Base-by-base conservation (phyloP, 192 early-diverging fungal genomes). In the Cladochytrium replicatum region DNA sequence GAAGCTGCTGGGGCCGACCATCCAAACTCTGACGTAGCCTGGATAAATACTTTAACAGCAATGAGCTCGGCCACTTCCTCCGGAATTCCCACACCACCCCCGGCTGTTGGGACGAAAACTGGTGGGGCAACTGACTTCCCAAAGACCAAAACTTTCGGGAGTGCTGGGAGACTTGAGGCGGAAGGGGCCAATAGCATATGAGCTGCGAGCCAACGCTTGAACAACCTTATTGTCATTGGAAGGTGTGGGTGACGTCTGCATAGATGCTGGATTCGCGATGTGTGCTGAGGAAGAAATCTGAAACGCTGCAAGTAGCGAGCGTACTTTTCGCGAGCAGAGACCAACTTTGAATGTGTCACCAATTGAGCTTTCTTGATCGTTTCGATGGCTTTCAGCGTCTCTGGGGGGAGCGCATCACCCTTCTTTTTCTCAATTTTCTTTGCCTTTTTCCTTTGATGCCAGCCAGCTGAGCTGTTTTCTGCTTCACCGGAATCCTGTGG, bases 201-300 rank as follows among this genome's bases (percentile, higher is more conserved):
- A 17, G 84, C 69, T 5, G 80, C 68, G 23, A 92, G 62, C 91
- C 91, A 98, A 49, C 91, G 78, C 74, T 98, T 98, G 15, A 78
- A 61, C 43, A 98, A 64, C 15, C 94, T 80, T 24, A 93, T 82
- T 4, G 89, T 86, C 30, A 77, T 62, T 7, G 86, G 84, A 9
- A 85, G 74, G 8, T 82, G 80, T 23, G 88, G 82, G 57, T 77
- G 74, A 40, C 75, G 70, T 38, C 80, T 77, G 64, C 85, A 88
- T 30, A 91, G 65, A 37, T 83, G 78, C 43, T 84, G 81, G 11
- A 95, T 72, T 29, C 73, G 69, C 34, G 63, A 69, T 1, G 78
- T 73, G 58, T 86, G 85, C 32, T 57, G 62, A 6, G 71, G 77
- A 22, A 55, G 50, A 19, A 64, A 61, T 15, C 58, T 50, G 43